phyloP scores from a whole-genome alignment of 768 basidiomycete genomes.

The Daedaleopsis nitida region DNA sequence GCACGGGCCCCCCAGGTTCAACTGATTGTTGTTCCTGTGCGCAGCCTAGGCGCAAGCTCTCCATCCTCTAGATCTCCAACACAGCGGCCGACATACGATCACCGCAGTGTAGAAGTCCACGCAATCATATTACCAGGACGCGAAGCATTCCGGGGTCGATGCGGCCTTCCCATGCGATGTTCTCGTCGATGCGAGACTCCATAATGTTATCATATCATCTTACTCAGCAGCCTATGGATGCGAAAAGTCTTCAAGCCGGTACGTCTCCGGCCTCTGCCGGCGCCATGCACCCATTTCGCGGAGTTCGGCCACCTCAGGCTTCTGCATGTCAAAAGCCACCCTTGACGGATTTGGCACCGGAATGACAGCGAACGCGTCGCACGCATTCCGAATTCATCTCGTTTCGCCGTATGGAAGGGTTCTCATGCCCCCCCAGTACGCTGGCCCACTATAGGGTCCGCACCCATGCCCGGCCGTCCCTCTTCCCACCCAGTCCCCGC shows the following conservation, averaged over 20 bases:
- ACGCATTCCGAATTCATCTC: not conserved
- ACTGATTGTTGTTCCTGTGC: too few relatives aligned
- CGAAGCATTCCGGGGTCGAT: too few relatives aligned
- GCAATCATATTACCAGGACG: too few relatives aligned
- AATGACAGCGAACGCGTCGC: not conserved
- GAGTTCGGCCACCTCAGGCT: not conserved
- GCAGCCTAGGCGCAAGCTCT: too few relatives aligned
- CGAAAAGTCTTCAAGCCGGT: not conserved
- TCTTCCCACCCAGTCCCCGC: not conserved
- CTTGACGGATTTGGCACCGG: conserved; percentile 1
- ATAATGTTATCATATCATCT: not conserved
- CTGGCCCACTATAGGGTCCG: not conserved
- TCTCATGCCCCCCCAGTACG: conserved; percentile 1
- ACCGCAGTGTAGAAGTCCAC: too few relatives aligned
- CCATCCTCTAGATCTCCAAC: too few relatives aligned
- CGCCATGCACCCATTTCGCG: not conserved
- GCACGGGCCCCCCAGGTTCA: too few relatives aligned
- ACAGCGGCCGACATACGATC: too few relatives aligned
- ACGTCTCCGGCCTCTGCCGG: not conserved
- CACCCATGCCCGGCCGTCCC: not conserved
- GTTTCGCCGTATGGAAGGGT: not conserved
- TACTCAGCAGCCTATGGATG: not conserved
- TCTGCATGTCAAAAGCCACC: not conserved
- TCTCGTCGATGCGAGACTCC: too few relatives aligned
- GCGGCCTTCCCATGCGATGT: too few relatives aligned